Percentiles rank a stretch among this genome's conserved stretches.
These are phyloP conservation scores for Ceriops tagal DNA, from an alignment of 345 rosid species.

Conservation along the genomic window DNA sequence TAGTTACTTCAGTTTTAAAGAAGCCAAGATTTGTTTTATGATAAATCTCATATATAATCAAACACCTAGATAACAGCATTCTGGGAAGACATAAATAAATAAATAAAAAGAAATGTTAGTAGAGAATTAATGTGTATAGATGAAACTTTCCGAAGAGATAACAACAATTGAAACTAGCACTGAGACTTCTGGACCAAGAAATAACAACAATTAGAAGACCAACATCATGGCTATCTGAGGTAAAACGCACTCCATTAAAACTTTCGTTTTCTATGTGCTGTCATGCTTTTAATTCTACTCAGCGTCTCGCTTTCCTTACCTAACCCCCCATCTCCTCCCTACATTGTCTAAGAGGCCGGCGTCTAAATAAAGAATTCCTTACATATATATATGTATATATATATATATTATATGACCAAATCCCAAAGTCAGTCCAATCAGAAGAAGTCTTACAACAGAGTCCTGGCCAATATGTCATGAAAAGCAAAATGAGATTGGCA, in stretches of 20 bases:
- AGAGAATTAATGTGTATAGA: too few species aligned
- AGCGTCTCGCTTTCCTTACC: slow-evolving; percentile 26
- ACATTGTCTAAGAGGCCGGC: slow-evolving; percentile 19
- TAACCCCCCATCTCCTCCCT: slow-evolving; percentile 17
- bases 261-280: slow-evolving; percentile 30
- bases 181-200: background rate
- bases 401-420: background rate
- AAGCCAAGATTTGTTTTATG: too few species aligned
- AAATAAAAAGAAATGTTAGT: too few species aligned
- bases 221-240: background rate
- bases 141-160: background rate
- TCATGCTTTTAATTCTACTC: slow-evolving; percentile 14
- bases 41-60: too few species aligned
- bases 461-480: slow-evolving; percentile 20
- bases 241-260: slow-evolving; percentile 3
- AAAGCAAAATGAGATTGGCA: background rate
- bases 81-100: too few species aligned
- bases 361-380: background rate
- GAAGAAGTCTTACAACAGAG: slow-evolving; percentile 15
- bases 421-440: slow-evolving; percentile 20
- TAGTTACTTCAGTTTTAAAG: too few species aligned
- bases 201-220: background rate
- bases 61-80: too few species aligned
- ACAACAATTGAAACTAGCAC: background rate
- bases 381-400: background rate